Conservation (phyloP, 2,329 filamentous ascomycete genomes). For the Monosporascus sp. region DNA sequence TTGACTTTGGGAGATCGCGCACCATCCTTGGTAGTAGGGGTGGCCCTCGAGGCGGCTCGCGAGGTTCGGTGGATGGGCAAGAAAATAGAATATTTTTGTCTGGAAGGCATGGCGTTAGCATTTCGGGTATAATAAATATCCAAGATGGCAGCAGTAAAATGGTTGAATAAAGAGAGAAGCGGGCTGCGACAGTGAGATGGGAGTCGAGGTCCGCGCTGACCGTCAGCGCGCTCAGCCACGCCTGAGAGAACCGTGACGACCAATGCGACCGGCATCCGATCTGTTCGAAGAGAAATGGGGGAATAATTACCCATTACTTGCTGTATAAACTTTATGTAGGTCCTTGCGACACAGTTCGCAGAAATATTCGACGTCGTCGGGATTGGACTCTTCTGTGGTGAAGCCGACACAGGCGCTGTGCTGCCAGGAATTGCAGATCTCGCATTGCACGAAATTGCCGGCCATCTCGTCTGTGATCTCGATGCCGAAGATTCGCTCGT, state of each 20-base stretch:
- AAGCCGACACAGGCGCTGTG: constrained; percentile 97
- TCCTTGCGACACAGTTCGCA: constrained; percentile 93
- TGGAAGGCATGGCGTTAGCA: constrained; percentile 38
- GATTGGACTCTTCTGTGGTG: constrained; percentile 86
- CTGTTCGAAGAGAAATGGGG: constrained; percentile 4
- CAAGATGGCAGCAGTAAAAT: constrained; percentile 8
- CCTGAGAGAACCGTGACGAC: constrained; percentile 12
- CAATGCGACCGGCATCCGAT: constrained; percentile 11
- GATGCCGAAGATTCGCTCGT: constrained; percentile 53
- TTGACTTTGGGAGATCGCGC: constrained; percentile 47
- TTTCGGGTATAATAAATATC: constrained; percentile 1
- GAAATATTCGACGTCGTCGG: constrained; percentile 80
- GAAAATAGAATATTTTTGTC: constrained; percentile 63
- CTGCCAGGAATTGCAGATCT: constrained; percentile 97
- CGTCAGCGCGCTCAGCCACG: constrained; percentile 16
- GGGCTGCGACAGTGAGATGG: constrained; percentile 16
- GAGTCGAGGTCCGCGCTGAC: constrained; percentile 11
- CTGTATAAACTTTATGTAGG: constrained; percentile 76
- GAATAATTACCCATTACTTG: constrained; percentile 73
- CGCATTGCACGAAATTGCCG: constrained; percentile 96
- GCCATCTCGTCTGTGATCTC: constrained; percentile 78
- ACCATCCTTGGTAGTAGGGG: constrained; percentile 60
- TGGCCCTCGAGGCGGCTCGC: constrained; percentile 55
- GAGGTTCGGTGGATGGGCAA: constrained; percentile 54
- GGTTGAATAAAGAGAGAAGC: constrained; percentile 9